Conservation (phyloP, 139 green algal genomes). For the Pleodorina starrii region DNA sequence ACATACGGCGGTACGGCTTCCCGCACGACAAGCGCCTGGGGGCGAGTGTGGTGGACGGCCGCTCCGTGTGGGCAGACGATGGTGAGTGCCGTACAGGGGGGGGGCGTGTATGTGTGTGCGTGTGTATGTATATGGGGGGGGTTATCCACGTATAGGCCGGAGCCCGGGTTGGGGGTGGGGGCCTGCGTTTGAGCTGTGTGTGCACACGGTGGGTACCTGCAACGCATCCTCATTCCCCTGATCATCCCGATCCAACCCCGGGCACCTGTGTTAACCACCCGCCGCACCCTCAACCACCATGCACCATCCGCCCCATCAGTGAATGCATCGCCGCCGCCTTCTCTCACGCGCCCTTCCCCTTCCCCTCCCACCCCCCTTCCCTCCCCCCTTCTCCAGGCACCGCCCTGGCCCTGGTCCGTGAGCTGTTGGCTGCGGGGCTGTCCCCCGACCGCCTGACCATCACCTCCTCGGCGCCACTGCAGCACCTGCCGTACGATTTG, state of each 20-base stretch:
- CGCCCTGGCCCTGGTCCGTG: conserved; percentile 54
- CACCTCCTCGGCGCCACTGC: conserved; percentile 80
- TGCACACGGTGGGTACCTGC: too few species aligned
- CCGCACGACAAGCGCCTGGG: conserved; percentile 85
- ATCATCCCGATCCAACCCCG: too few species aligned
- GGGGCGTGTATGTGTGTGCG: background rate
- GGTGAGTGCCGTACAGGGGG: conserved; percentile 28
- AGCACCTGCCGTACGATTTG: conserved; percentile 86
- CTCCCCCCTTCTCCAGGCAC: conserved; percentile 18
- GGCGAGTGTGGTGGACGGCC: conserved; percentile 88
- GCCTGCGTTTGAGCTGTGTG: too few species aligned
- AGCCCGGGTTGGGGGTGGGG: too few species aligned
- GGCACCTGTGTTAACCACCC: too few species aligned
- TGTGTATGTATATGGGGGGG: background rate
- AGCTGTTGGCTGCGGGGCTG: conserved; percentile 53
- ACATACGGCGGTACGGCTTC: conserved; percentile 81
- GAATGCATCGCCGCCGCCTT: too few species aligned
- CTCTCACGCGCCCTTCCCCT: too few species aligned
- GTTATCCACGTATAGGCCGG: background rate
- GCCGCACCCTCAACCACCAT: too few species aligned
- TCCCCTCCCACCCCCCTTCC: too few species aligned
- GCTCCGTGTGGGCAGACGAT: conserved; percentile 85
- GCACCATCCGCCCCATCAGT: too few species aligned
- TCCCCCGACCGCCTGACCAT: conserved; percentile 44
- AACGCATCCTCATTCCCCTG: too few species aligned